Evolutionary conservation across 495 filamentous ascomycete genomes (phyloP).

Genomic region (Podospora didyma): DNA sequence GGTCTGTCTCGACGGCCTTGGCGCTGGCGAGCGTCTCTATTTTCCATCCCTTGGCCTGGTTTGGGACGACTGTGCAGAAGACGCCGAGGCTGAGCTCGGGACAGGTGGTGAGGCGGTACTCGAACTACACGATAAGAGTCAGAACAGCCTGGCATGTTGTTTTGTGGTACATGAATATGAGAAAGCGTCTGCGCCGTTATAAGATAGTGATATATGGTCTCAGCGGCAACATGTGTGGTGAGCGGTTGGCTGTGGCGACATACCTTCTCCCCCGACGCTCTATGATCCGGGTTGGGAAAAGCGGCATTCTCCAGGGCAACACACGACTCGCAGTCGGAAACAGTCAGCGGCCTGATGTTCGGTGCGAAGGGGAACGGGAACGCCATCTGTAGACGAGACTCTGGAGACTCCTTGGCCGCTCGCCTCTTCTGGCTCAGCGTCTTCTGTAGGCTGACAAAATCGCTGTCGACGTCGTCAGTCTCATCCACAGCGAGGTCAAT

Average conservation of each 20-base stretch:
- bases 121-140: constrained; percentile 53
- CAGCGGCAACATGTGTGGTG: no score
- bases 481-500: constrained; percentile 29
- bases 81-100: constrained; percentile 79
- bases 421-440: constrained; percentile 26
- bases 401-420: constrained; percentile 24
- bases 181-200: no score
- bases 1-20: constrained; percentile 44
- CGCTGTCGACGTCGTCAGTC: constrained; percentile 30
- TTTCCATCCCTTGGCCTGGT: constrained; percentile 41
- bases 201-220: no score
- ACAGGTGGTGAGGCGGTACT: constrained; percentile 73
- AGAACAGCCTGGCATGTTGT: constrained; percentile 3
- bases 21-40: constrained; percentile 46
- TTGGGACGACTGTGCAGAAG: constrained; percentile 57
- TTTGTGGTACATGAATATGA: no score
- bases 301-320: constrained; percentile 68
- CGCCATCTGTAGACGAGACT: constrained; percentile 21
- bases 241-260: no score
- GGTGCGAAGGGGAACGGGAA: constrained; percentile 42
- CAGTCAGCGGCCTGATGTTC: constrained; percentile 65
- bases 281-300: constrained; percentile 64
- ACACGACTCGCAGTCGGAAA: constrained; percentile 73
- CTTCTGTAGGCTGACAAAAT: constrained; percentile 28
- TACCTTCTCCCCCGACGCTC: constrained; percentile 79